phyloP scores from a whole-genome alignment of 1,139 yeast species.

The Nakaseomyces nivariensis region DNA sequence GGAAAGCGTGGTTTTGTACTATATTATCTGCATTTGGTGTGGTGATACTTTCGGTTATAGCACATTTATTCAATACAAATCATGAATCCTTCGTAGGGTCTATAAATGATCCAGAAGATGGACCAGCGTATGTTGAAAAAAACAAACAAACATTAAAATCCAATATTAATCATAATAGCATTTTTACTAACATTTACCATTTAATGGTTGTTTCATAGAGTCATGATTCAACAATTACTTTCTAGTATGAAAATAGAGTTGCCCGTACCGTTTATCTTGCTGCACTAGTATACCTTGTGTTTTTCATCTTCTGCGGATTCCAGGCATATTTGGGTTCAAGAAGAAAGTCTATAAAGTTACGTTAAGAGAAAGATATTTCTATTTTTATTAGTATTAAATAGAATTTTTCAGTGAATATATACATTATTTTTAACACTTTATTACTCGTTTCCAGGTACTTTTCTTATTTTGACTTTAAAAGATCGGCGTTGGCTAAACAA shows the following conservation, averaged over 20 bases:
- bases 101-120: slow-evolving; percentile 81
- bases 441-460: neutral
- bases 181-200: neutral
- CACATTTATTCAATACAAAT: slow-evolving; percentile 64
- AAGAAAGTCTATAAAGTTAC: slow-evolving; percentile 26
- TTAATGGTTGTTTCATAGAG: too few relatives aligned
- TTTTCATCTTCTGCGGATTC: slow-evolving; percentile 82
- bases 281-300: slow-evolving; percentile 68
- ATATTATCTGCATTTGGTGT: slow-evolving; percentile 85
- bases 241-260: slow-evolving; percentile 35
- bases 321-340: slow-evolving; percentile 42
- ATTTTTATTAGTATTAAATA: too few relatives aligned
- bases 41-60: slow-evolving; percentile 75
- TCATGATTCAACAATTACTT: too few relatives aligned
- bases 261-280: slow-evolving; percentile 88
- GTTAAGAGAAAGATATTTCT: slow-evolving; percentile 7
- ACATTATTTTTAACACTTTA: too few relatives aligned
- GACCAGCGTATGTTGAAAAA: slow-evolving; percentile 50
- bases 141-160: too few relatives aligned
- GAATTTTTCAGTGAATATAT: neutral
- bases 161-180: too few relatives aligned
- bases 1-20: slow-evolving; percentile 90
- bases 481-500: too few relatives aligned
- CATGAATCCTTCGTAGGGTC: slow-evolving; percentile 94
- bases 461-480: neutral